Base-by-base conservation (phyloP, 306 rosid genomes). In the Albizia julibrissin region DNA sequence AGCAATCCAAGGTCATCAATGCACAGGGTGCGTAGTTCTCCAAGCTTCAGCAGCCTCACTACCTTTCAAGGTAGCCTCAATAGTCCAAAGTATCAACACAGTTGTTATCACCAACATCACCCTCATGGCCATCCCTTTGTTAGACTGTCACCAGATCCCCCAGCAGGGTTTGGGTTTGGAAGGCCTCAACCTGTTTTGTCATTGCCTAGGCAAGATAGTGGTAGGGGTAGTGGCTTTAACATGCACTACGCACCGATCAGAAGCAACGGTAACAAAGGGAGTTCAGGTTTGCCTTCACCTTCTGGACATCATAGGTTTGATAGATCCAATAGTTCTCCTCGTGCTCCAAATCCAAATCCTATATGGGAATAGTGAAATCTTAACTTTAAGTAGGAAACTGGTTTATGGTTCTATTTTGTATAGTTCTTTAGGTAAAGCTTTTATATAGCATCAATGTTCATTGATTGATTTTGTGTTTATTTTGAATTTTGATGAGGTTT, bases 11-110 rank as follows among this genome's bases (percentile, higher is more conserved):
- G 43, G 70, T 44, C 82, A 0, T 58, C 65, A 0, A 81, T 93
- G 90, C 91, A 89, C 0, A 91, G 71, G 84, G 96, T 91, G 29
- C 69, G 75, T 13, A 93, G 98, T 87, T 90, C 98, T 71, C 98
- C 98, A 3, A 89, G 84, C 75, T 82, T 90, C 21, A 68, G 72
- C 52, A 77, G 84, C 77, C 80, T 87, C 27, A 84, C 82, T 40
- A 90, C 79, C 76, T 74, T 77, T 39, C 88, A 74, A 52, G 65
- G 79, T n/a, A 83, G 64, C 72, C 87, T 16, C 61, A 49, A 12
- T 18, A 21, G 56, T 72, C 79, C 72, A 2, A 85, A 72, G 29
- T 84, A 80, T 18, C 85, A 83, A 64, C 81, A 72, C 11, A 39
- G 59, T 62, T 78, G 62, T 64, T 22, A 76, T 50, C 81, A 80